Percentiles rank a stretch among this genome's conserved stretches.
Conservation (phyloP, 768 basidiomycete species). For the Leccinum ochraceum region DNA sequence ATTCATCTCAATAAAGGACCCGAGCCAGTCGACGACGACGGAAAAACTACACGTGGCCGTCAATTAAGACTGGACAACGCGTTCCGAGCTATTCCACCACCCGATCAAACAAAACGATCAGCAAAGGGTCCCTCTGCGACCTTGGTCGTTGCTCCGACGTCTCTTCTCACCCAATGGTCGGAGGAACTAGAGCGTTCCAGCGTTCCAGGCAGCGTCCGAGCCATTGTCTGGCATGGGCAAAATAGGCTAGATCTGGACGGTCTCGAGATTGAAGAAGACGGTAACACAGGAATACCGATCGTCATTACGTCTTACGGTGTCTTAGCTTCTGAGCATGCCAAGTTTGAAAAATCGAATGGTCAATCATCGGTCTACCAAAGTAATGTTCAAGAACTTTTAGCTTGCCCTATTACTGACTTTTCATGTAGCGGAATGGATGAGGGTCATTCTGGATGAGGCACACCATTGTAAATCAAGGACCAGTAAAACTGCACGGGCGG, state of each 20-base stretch:
- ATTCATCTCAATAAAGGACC: slow-evolving; percentile 74
- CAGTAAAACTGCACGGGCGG: slow-evolving; percentile 86
- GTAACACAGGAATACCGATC: slow-evolving; percentile 60
- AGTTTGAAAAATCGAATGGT: slow-evolving; percentile 53
- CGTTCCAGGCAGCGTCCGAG: slow-evolving; percentile 61
- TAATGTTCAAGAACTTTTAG: slow-evolving; percentile 32
- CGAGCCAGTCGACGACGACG: slow-evolving; percentile 37
- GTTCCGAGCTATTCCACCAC: slow-evolving; percentile 49
- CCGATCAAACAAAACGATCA: slow-evolving; percentile 32
- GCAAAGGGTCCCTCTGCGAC: slow-evolving; percentile 57
- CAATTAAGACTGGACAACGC: slow-evolving; percentile 64
- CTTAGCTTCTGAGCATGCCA: slow-evolving; percentile 84
- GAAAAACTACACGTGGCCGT: slow-evolving; percentile 41
- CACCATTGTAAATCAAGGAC: slow-evolving; percentile 91
- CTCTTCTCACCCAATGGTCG: slow-evolving; percentile 90
- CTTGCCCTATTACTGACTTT: slow-evolving; percentile 9
- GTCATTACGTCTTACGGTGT: slow-evolving; percentile 93
- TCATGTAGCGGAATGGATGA: slow-evolving; percentile 70
- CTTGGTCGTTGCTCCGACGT: slow-evolving; percentile 86
- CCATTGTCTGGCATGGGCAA: slow-evolving; percentile 86
- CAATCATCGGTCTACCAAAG: slow-evolving; percentile 72
- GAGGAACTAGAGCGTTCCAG: slow-evolving; percentile 88
- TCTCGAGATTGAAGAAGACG: slow-evolving; percentile 55
- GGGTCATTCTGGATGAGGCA: slow-evolving; percentile 89
- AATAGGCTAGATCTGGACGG: slow-evolving; percentile 74